These are phyloP conservation scores for Castanea sativa DNA, from an alignment of 306 rosid species.

Conservation along the genomic window DNA sequence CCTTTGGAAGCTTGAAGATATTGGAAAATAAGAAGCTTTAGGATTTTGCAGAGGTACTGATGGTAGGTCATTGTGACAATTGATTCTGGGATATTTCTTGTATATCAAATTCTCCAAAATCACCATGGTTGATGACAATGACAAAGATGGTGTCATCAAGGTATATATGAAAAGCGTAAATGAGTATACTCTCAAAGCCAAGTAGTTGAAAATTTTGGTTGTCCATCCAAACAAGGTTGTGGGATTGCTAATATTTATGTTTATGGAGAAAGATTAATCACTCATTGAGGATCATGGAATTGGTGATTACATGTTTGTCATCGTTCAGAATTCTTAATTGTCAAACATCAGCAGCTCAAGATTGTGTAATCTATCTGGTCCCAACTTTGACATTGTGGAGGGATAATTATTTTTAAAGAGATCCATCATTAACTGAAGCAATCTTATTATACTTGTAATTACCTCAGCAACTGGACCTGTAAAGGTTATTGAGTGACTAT, in stretches of 20 bases:
- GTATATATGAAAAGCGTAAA: conserved; percentile 26
- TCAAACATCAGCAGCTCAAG: conserved; percentile 17
- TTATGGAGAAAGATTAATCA: conserved; percentile 23
- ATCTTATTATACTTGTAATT: conserved; percentile 13
- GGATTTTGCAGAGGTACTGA: conserved; percentile 6
- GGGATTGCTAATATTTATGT: conserved; percentile 33
- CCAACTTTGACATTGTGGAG: conserved; percentile 24
- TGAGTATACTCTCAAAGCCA: conserved; percentile 8
- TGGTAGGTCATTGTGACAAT: conserved; percentile 13
- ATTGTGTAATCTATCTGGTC: conserved; percentile 18
- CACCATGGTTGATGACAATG: conserved; percentile 17
- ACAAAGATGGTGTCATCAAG: conserved; percentile 31
- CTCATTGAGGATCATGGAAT: conserved; percentile 8
- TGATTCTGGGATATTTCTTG: conserved; percentile 10
- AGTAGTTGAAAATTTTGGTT: conserved; percentile 29
- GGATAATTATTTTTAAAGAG: conserved; percentile 10
- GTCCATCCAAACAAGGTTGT: conserved; percentile 23
- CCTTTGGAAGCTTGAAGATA: conserved; percentile 74
- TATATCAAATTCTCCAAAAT: conserved; percentile 26
- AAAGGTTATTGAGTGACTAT: conserved; percentile 26
- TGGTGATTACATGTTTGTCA: conserved; percentile 9
- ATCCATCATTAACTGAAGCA: conserved; percentile 3
- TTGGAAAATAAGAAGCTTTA: conserved; percentile 37
- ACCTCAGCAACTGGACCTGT: conserved; percentile 7
- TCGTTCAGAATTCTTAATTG: conserved; percentile 1